Evolutionary conservation across 768 basidiomycete genomes (phyloP).

Genomic region (Podaxis carcinomalis): DNA sequence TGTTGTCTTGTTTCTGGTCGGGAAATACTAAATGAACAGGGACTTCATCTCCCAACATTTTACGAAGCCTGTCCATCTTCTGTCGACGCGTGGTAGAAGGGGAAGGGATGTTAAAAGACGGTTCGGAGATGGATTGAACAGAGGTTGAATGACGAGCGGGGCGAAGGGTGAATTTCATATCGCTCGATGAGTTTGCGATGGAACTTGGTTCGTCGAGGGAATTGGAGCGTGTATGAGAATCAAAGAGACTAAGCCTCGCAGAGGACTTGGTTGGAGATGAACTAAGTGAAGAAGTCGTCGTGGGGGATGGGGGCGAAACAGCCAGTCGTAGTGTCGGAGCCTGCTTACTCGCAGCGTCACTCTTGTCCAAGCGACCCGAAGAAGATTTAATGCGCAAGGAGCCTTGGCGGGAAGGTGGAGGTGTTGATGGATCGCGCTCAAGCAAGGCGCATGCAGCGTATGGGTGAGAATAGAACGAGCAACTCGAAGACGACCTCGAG

Average conservation of each 20-base stretch:
- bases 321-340: slow-evolving; percentile 19
- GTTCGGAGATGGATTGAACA: slow-evolving; percentile 24
- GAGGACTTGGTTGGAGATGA: slow-evolving; percentile 5
- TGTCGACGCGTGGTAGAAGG: slow-evolving; percentile 37
- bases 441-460: slow-evolving; percentile 8
- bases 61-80: slow-evolving; percentile 63
- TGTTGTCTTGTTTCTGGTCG: neutral
- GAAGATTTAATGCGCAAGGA: neutral
- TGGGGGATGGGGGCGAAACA: slow-evolving; percentile 20
- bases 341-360: slow-evolving; percentile 4
- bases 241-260: neutral
- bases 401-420: neutral
- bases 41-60: slow-evolving; percentile 59
- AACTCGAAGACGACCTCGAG: slow-evolving; percentile 20
- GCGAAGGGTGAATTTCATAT: slow-evolving; percentile 13
- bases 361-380: neutral
- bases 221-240: slow-evolving; percentile 3
- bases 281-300: slow-evolving; percentile 12
- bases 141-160: slow-evolving; percentile 15
- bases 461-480: slow-evolving; percentile 10
- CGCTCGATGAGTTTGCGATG: neutral
- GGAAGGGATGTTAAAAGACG: slow-evolving; percentile 38
- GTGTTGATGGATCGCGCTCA: neutral
- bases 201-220: slow-evolving; percentile 1
- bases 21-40: slow-evolving; percentile 62